phyloP scores from a whole-genome alignment of 331 rosid genomes.

The Malus hybrid region DNA sequence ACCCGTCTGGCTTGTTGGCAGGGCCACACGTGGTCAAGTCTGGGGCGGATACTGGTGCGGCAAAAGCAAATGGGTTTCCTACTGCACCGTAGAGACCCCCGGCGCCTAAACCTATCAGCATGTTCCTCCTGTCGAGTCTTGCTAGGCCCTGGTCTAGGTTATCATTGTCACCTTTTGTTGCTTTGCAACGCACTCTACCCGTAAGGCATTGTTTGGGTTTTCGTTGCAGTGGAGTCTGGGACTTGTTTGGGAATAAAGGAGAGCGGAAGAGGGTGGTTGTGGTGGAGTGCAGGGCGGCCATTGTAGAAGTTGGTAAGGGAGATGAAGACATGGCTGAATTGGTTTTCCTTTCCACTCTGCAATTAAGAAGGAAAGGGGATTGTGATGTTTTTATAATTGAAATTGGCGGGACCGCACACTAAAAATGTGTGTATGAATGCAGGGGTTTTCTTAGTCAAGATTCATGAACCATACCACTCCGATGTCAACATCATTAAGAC shows the following conservation, averaged over 20 bases:
- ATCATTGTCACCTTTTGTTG: conserved; percentile 10
- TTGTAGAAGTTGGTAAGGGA: neutral
- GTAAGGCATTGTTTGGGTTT: neutral
- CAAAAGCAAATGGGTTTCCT: conserved; percentile 23
- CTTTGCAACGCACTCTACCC: conserved; percentile 19
- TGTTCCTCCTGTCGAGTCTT: conserved; percentile 36
- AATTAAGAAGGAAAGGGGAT: no score
- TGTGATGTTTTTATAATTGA: neutral
- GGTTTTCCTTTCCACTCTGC: neutral
- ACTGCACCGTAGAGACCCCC: conserved; percentile 47
- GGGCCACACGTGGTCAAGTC: conserved; percentile 37
- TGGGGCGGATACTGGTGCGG: conserved; percentile 28
- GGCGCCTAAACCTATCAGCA: conserved; percentile 39
- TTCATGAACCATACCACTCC: no score
- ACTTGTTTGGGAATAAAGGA: neutral
- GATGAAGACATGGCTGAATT: neutral
- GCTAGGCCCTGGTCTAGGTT: neutral
- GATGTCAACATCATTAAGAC: no score
- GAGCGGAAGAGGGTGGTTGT: neutral
- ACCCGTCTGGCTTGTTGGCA: conserved; percentile 32
- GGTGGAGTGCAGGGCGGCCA: neutral
- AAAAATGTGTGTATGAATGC: no score
- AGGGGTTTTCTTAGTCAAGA: no score
- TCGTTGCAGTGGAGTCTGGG: neutral
- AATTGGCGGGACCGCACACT: neutral